phyloP scores from a whole-genome alignment of 169 alveolate species.

The Blepharisma undulans region DNA sequence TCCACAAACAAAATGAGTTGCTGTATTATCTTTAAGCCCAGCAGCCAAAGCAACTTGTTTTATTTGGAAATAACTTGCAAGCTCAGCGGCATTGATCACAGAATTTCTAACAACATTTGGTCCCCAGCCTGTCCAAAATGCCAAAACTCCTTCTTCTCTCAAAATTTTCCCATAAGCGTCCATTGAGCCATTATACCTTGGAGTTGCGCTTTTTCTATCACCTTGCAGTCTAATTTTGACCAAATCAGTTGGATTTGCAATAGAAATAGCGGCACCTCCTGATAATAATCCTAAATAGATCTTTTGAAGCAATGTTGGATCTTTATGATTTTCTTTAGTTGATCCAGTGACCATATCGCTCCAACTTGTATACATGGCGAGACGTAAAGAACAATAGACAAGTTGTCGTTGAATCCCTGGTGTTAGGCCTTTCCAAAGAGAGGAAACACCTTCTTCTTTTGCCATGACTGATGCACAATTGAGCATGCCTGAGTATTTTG shows the following conservation, averaged over 20 bases:
- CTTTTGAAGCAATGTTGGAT: slow-evolving; percentile 56
- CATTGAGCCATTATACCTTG: slow-evolving; percentile 52
- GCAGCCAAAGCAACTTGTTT: slow-evolving; percentile 62
- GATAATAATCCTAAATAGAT: slow-evolving; percentile 70
- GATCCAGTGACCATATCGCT: slow-evolving; percentile 17
- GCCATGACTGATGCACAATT: slow-evolving; percentile 46
- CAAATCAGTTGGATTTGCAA: slow-evolving; percentile 82
- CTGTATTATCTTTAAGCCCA: slow-evolving; percentile 63
- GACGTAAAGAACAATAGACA: slow-evolving; percentile 64
- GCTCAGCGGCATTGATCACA: slow-evolving; percentile 73
- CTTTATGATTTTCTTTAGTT: slow-evolving; percentile 32
- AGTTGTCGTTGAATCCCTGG: slow-evolving; percentile 77
- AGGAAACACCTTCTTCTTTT: slow-evolving; percentile 65
- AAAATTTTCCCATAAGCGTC: slow-evolving; percentile 64
- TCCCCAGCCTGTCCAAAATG: slow-evolving; percentile 73
- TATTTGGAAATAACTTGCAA: slow-evolving; percentile 68
- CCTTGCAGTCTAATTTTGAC: slow-evolving; percentile 79
- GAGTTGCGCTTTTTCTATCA: slow-evolving; percentile 50
- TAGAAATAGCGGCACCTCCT: slow-evolving; percentile 75
- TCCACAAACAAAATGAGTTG: slow-evolving; percentile 66
- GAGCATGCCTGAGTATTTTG: slow-evolving; percentile 52
- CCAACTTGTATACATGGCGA: slow-evolving; percentile 75
- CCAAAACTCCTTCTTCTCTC: slow-evolving; percentile 53
- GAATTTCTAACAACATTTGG: slow-evolving; percentile 76
- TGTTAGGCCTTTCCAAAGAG: slow-evolving; percentile 72